Conservation (phyloP, 805 yeast genomes). For the Zygosaccharomyces kombuchaensis region DNA sequence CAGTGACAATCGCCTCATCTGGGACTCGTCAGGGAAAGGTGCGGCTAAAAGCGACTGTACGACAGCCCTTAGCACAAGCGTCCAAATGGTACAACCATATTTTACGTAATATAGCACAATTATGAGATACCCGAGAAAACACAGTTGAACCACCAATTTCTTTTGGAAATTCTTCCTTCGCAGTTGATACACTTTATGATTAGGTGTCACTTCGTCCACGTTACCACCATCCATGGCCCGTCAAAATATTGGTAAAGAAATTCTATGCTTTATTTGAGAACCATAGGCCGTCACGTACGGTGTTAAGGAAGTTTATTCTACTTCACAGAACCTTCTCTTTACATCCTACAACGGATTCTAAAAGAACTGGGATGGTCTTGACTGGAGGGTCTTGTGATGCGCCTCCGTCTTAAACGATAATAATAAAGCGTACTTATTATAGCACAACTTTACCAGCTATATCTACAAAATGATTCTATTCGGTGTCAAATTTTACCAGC, state of each 20-base stretch:
- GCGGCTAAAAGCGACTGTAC: slow-evolving; percentile 39
- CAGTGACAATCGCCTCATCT: slow-evolving; percentile 20
- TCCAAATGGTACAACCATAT: slow-evolving; percentile 25
- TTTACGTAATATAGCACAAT: slow-evolving; percentile 28
- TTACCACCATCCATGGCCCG: slow-evolving; percentile 4
- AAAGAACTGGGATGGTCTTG: background rate
- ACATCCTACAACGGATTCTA: background rate
- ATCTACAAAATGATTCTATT: slow-evolving; percentile 10
- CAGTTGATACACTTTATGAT: slow-evolving; percentile 18
- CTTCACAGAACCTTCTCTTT: background rate
- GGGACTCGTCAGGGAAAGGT: slow-evolving; percentile 40
- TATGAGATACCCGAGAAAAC: slow-evolving; percentile 22
- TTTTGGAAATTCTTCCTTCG: slow-evolving; percentile 28
- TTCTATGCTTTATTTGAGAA: background rate
- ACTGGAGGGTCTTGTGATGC: background rate
- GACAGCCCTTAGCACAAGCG: slow-evolving; percentile 32
- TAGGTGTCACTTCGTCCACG: slow-evolving; percentile 5
- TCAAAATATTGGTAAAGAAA: background rate
- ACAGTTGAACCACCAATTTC: slow-evolving; percentile 18
- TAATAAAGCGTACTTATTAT: background rate
- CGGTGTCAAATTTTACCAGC: slow-evolving; percentile 39
- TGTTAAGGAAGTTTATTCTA: background rate
- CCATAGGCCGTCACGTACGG: background rate
- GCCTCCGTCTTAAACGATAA: background rate
- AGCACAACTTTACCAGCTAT: slow-evolving; percentile 3